phyloP scores from a whole-genome alignment of 805 yeast genomes.

The Kregervanrija delftensis region DNA sequence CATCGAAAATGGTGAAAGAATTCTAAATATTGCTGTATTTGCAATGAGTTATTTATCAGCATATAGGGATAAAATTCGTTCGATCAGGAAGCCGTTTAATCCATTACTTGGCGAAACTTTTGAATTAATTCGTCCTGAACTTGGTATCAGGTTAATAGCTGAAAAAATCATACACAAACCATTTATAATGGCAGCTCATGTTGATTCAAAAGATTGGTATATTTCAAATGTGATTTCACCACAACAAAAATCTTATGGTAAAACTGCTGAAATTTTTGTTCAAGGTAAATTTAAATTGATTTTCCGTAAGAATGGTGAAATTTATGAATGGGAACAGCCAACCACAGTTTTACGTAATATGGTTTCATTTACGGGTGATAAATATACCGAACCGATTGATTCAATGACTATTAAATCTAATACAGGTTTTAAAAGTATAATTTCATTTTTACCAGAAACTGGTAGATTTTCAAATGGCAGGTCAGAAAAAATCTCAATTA shows the following conservation, averaged over 20 bases:
- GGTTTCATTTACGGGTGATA: conserved; percentile 75
- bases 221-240: conserved; percentile 62
- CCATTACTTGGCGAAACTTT: conserved; percentile 92
- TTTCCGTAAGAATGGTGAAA: conserved; percentile 52
- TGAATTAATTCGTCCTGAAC: conserved; percentile 81
- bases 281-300: conserved; percentile 60
- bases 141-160: conserved; percentile 63
- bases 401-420: conserved; percentile 60
- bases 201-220: conserved; percentile 67
- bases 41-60: conserved; percentile 71
- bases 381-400: conserved; percentile 82
- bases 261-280: conserved; percentile 75
- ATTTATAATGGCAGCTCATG: conserved; percentile 63
- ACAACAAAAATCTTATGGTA: conserved; percentile 91
- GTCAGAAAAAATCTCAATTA: conserved; percentile 57
- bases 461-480: conserved; percentile 85
- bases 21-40: conserved; percentile 70
- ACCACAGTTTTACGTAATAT: conserved; percentile 76
- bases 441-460: conserved; percentile 63
- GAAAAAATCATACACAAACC: conserved; percentile 92
- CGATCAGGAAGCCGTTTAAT: conserved; percentile 85
- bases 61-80: conserved; percentile 67
- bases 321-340: conserved; percentile 79
- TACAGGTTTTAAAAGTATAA: conserved; percentile 59
- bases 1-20: conserved; percentile 47